These are phyloP conservation scores for Acanthamoeba lenticulata DNA, from an alignment of 208 protist species.

Conservation along the genomic window DNA sequence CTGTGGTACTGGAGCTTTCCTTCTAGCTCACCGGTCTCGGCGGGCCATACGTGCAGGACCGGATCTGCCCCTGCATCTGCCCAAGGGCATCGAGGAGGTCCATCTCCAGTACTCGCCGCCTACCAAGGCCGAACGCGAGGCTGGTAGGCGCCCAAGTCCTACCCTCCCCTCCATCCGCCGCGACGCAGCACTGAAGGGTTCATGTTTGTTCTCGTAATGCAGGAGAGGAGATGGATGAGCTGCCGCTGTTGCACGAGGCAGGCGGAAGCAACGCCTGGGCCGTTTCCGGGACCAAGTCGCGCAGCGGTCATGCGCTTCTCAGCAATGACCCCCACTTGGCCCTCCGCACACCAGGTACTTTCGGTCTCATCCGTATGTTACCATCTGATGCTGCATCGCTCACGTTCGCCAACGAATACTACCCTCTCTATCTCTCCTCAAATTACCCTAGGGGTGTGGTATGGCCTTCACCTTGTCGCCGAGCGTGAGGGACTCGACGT, in stretches of 20 bases:
- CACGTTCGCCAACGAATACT: not conserved
- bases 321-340: slow-evolving; percentile 1
- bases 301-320: not conserved
- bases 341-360: not conserved
- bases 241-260: not conserved
- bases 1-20: not conserved
- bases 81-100: not conserved
- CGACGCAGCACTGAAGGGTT: too few relatives aligned
- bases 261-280: slow-evolving; percentile 16
- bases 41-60: not conserved
- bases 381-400: too few relatives aligned
- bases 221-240: not conserved
- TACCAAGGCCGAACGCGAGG: not conserved
- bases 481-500: not conserved
- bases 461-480: not conserved
- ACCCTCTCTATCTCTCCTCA: not conserved
- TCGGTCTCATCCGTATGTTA: too few relatives aligned
- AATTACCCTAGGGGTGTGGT: not conserved
- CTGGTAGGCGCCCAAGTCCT: too few relatives aligned
- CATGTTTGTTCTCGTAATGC: not conserved
- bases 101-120: not conserved
- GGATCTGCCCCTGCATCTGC: not conserved
- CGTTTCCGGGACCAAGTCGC: not conserved
- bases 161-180: too few relatives aligned
- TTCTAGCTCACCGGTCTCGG: not conserved